Base-by-base conservation (phyloP, 495 filamentous ascomycete species). In the Penicillium argentinense region DNA sequence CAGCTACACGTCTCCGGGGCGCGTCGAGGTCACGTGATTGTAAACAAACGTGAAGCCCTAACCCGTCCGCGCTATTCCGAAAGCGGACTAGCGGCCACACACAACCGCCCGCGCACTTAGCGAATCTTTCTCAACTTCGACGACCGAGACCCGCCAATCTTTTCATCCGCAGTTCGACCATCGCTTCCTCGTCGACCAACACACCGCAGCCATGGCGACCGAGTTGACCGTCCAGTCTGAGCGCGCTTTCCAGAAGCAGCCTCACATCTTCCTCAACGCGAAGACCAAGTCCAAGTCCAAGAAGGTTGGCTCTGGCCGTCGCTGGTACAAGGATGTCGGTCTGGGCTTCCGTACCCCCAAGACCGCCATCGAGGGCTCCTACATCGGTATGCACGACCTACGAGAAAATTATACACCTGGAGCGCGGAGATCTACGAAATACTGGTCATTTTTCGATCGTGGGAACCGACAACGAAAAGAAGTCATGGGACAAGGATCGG, bases 271-370 rank as follows among this genome's bases (percentile, higher is more conserved):
- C 88, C 82, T 87, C 68, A 96, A 95, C 82, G 73, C 79, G 62
- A 97, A 96, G 84, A 68, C 75, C 59, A 82, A 86, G 75, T 85
- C 88, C 72, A 97, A 96, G 83, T 85, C 81, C 69, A 82, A 83
- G 68, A 85, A 85, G 69, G 73, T 78, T 57, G 90, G 89, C 66
- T 91, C 95, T 83, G 87, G 87, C 57, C 84, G 91, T 64, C 85
- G 93, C 90, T 99, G 91, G 91, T 97, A 91, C 76, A 99, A 99
- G 87, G 95, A 99, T 67, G 89, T 99, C 67, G 93, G 93, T 69
- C 78, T 99, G 72, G 93, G 93, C 60, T 97, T 99, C 85, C 84
- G 88, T 75, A 97, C 95, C 69, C 93, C 93, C 67, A 91, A 88
- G 83, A 87, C 80, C 60, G 93, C 93, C 64, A 97, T 99, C 81